Conservation (phyloP, 2,329 filamentous ascomycete species). For the Fusarium sp. region DNA sequence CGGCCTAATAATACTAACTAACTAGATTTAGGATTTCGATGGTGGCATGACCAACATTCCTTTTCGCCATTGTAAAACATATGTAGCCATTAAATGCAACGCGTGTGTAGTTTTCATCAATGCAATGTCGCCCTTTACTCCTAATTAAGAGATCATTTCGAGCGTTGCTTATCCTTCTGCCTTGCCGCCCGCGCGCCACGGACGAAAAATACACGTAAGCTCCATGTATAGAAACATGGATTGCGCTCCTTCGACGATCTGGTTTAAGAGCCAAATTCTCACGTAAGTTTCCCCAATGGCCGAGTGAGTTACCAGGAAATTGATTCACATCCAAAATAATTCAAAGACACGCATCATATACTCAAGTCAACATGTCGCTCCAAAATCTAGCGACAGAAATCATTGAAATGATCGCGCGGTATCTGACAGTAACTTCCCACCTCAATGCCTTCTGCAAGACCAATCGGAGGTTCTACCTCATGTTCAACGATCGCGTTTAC, state of each 20-base stretch:
- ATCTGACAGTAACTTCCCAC: background rate
- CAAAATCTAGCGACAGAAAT: constrained; percentile 14
- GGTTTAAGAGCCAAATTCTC: background rate
- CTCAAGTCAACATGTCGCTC: background rate
- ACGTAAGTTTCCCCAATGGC: background rate
- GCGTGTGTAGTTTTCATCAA: too few species aligned
- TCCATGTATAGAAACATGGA: background rate
- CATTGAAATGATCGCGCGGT: background rate
- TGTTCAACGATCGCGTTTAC: constrained; percentile 4
- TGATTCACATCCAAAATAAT: rapidly evolving
- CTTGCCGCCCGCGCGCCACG: rapidly evolving
- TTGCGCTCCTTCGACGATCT: background rate
- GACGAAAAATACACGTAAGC: background rate
- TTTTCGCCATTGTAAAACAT: too few species aligned
- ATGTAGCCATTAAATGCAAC: too few species aligned
- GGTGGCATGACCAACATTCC: too few species aligned
- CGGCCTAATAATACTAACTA: too few species aligned
- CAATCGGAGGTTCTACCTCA: background rate
- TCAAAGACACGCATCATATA: rapidly evolving
- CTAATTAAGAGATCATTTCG: too few species aligned
- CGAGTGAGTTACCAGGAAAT: rapidly evolving
- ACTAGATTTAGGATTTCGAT: too few species aligned
- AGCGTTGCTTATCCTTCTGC: too few species aligned
- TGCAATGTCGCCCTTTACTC: too few species aligned
- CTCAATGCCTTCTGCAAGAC: constrained; percentile 5